Conservation (phyloP, 108 stramenopile species). For the Cyclotella baltica region DNA sequence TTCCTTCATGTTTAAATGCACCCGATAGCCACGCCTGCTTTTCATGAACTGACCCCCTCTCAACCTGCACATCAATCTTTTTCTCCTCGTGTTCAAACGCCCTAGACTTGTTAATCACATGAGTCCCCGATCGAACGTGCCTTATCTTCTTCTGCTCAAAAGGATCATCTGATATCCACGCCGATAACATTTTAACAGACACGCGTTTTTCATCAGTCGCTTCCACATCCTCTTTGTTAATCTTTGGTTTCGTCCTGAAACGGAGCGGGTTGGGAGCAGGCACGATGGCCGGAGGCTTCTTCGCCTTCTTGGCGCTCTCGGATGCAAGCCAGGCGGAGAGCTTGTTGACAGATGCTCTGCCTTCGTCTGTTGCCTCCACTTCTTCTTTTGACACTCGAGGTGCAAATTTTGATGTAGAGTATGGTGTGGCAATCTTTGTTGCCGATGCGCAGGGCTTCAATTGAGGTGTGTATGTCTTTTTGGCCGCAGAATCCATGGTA, state of each 20-base stretch:
- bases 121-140: conserved; percentile 68
- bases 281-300: conserved; percentile 15
- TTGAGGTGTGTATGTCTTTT: neutral
- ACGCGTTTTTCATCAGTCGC: conserved; percentile 82
- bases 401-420: conserved; percentile 27
- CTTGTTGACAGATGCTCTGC: conserved; percentile 76
- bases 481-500: neutral
- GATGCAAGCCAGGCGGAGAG: conserved; percentile 55
- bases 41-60: conserved; percentile 32
- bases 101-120: conserved; percentile 76
- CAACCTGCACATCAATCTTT: conserved; percentile 28
- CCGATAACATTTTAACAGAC: conserved; percentile 76
- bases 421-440: neutral
- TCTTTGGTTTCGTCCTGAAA: conserved; percentile 36
- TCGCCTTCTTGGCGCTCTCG: conserved; percentile 44
- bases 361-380: conserved; percentile 78
- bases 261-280: conserved; percentile 28
- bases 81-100: conserved; percentile 66
- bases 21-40: conserved; percentile 38
- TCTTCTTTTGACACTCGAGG: conserved; percentile 44
- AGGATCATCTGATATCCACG: conserved; percentile 81
- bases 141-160: conserved; percentile 67
- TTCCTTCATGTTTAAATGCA: conserved; percentile 41
- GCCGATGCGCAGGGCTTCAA: neutral
- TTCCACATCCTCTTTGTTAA: conserved; percentile 62